Percentiles rank a stretch among this genome's conserved stretches.
Conservation (phyloP, 768 basidiomycete species). For the Boletus insuetus region DNA sequence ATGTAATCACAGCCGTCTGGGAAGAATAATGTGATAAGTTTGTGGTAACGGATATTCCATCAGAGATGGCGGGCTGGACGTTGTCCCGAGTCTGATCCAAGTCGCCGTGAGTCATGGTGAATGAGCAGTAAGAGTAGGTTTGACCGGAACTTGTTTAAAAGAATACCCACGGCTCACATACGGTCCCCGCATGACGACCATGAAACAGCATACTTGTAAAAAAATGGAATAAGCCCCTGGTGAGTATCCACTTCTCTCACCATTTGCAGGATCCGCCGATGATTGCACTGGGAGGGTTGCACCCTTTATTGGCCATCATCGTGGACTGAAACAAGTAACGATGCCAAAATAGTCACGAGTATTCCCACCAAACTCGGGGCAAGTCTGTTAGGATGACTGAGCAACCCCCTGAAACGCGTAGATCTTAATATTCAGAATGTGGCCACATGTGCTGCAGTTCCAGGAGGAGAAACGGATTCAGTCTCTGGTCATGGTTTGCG, state of each 20-base stretch:
- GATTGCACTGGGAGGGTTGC: no score
- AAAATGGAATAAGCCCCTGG: no score
- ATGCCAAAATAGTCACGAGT: background rate
- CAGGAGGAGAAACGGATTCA: no score
- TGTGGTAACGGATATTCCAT: constrained; percentile 57
- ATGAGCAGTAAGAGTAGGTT: background rate
- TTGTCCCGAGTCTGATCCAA: background rate
- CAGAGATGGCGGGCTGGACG: constrained; percentile 33
- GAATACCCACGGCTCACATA: no score
- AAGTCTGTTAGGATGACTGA: background rate
- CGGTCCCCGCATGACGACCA: no score
- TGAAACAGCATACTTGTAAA: no score
- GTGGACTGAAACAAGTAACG: background rate
- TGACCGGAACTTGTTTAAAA: constrained; percentile 6
- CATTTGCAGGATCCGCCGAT: no score
- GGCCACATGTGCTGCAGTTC: no score
- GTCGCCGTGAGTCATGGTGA: constrained; percentile 9
- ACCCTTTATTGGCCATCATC: no score
- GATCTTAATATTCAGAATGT: no score
- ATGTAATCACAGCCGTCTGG: constrained; percentile 67
- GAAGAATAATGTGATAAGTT: constrained; percentile 71
- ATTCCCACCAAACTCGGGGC: background rate
- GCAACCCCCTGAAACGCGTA: background rate
- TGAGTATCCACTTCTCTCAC: no score
- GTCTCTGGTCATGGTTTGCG: no score